These are phyloP conservation scores for Pythium dissimile DNA, from an alignment of 352 stramenopile genomes.

Conservation along the genomic window DNA sequence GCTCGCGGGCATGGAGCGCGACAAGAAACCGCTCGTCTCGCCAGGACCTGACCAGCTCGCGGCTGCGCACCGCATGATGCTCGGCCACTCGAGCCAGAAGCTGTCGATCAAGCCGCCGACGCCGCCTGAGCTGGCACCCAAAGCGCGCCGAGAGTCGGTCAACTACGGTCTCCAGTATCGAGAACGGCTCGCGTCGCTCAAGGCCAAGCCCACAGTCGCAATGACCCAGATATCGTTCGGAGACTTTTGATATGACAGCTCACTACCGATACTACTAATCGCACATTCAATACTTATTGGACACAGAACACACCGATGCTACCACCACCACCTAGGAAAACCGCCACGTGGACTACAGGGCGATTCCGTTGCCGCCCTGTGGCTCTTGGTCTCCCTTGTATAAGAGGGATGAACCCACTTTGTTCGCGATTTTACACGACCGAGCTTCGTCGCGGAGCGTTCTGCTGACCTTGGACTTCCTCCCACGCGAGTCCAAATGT, in stretches of 20 bases:
- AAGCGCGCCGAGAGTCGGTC: constrained; percentile 42
- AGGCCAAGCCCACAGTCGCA: constrained; percentile 72
- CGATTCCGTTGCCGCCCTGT: background rate
- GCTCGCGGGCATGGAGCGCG: constrained; percentile 27
- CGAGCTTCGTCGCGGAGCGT: constrained; percentile 12
- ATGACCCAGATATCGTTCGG: constrained; percentile 81
- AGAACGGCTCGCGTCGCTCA: constrained; percentile 64
- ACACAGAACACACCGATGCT: no score
- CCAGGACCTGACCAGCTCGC: constrained; percentile 70
- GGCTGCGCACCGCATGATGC: constrained; percentile 76
- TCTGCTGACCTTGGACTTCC: constrained; percentile 29
- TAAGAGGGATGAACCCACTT: background rate
- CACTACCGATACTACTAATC: no score
- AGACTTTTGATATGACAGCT: constrained; percentile 23
- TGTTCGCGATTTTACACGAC: background rate
- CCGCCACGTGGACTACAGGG: no score
- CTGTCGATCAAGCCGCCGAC: constrained; percentile 72
- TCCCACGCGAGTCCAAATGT: constrained; percentile 62
- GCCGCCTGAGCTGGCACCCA: constrained; percentile 45
- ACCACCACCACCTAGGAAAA: no score
- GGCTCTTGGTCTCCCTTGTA: no score
- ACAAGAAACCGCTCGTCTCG: constrained; percentile 63
- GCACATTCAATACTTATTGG: no score
- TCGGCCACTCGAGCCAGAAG: constrained; percentile 82
- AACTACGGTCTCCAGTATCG: constrained; percentile 80